Evolutionary conservation across 768 basidiomycete species (phyloP), one percentile per base, ranked within the genome.

Genomic region (Boletellus sp.): DNA sequence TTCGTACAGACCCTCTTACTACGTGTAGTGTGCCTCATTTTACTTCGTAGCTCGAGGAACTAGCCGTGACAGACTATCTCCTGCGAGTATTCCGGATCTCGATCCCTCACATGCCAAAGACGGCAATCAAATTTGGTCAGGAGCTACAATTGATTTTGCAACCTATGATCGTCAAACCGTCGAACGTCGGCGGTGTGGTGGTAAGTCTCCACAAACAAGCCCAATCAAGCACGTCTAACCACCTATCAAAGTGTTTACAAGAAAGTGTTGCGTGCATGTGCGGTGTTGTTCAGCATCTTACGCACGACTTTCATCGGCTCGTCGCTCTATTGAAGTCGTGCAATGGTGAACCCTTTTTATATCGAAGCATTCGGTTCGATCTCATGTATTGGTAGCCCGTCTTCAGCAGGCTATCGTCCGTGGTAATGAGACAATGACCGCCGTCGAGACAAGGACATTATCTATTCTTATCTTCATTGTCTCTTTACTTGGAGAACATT

Each of bases 221-320:
- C 7, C 3, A 24, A 28, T 19, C 10, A 33, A 37, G 3, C 12
- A 24, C 24, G 17, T 40, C 42, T 54, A n/a, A 53, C 22, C 15
- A 40, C 33, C 22, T 31, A 39, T 22, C 37, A 2, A 55, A 94
- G 87, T 84, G 87, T 19, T 68, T 98, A 28, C 92, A 94, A 71
- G 96, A 97, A 68, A 83, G 84, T 12, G 88, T 98, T 13, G 91
- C 91, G 0, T 97, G 94, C 56, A 84, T 95, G 73, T 95, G 94
- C 63, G 79, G 81, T 0, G 87, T 89, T 1, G 85, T 94, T 1
- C 83, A 84, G 44, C 72, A 89, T 56, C 75, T 98, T 16, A 97
- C 96, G 0, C 88, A 90, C 51, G 93, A 97, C 57, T 95, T 85
- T 58, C 71, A 71, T 15, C 79, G 84, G 32, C 75, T 97, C 16